These are phyloP conservation scores for Poronia punctata DNA, from an alignment of 495 filamentous ascomycete species.

Conservation along the genomic window DNA sequence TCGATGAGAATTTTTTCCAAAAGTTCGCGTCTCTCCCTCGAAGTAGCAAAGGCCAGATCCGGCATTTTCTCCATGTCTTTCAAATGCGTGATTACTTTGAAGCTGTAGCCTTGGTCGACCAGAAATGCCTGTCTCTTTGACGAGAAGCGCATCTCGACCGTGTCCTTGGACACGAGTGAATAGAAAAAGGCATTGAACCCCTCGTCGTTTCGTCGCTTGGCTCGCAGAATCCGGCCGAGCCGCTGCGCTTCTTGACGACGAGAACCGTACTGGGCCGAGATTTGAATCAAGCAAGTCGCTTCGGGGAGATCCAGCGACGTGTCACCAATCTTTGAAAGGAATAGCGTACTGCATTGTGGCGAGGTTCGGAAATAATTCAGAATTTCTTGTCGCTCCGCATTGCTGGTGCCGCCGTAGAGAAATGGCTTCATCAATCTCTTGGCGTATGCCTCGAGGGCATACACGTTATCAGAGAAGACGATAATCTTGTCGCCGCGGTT, in stretches of 20 bases:
- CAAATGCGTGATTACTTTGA: constrained; percentile 97
- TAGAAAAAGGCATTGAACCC: constrained; percentile 99
- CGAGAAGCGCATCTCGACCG: constrained; percentile 96
- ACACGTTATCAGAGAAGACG: constrained; percentile 98
- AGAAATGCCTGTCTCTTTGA: constrained; percentile 96
- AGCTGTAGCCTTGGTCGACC: constrained; percentile 97
- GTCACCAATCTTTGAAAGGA: constrained; percentile 96
- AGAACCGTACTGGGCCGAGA: constrained; percentile 96
- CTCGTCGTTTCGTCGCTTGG: constrained; percentile 94
- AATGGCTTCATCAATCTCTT: constrained; percentile 78
- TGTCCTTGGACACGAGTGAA: constrained; percentile 93
- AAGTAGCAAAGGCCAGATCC: constrained; percentile 70
- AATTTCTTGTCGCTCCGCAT: constrained; percentile 80
- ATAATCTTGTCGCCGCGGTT: constrained; percentile 96
- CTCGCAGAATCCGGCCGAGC: constrained; percentile 87
- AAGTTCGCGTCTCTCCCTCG: constrained; percentile 78
- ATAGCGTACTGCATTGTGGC: constrained; percentile 86
- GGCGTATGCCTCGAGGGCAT: constrained; percentile 81
- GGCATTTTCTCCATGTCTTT: constrained; percentile 81
- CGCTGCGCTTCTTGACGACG: constrained; percentile 96
- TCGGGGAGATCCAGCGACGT: constrained; percentile 95
- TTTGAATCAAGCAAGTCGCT: constrained; percentile 95
- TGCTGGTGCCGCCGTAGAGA: constrained; percentile 86
- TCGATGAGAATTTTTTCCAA: constrained; percentile 88
- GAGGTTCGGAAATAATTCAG: constrained; percentile 97